Base-by-base conservation (phyloP, 2,329 filamentous ascomycete genomes). In the Dichotomopilus funicola region DNA sequence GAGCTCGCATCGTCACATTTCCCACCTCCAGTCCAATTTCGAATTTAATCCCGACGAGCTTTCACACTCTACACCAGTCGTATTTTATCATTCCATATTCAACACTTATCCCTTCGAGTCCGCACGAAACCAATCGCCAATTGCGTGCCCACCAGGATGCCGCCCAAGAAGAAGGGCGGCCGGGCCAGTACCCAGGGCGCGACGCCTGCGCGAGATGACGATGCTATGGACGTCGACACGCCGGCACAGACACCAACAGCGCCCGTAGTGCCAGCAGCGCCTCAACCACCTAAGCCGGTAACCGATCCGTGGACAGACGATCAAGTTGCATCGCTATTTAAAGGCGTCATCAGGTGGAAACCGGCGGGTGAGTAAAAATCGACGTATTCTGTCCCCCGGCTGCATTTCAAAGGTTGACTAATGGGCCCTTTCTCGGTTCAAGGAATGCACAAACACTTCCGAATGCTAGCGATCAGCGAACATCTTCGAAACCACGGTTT, bases 391-490 rank as follows among this genome's bases (percentile, higher is more conserved):
- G 36, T 13, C 19, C 43, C 19, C 35, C 12, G 19, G 11, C 38
- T 11, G 6, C 10, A 35, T 11, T 36, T n/a, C 12, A 12, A 3
- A 27, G 37, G 53, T 51, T 58, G 45, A 55, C 42, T n/a, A 11
- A 13, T 44, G 12, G 40, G 37, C 33, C 5, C n/a, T 38, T 27
- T n/a, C 31, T 27, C 42, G 4, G 19, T 53, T 58, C 54, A 61
- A 89, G 89, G 91, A 58, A 88, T 96, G 79, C 91, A 96, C 74
- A 95, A 92, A 69, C 90, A 96, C 71, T 95, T 96, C 68, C 86
- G 89, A 58, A 91, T 96, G 79, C 84, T 96, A 60, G 85, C 89
- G 7, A 89, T 96, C 56, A 87, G 87, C 45, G 85, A 91, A 63
- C 83, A 89, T 63, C 75, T 95, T 58, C 83, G 86, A 62, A 89